Percentiles rank a stretch among this genome's conserved stretches.
Evolutionary conservation across 495 filamentous ascomycete species (phyloP).

Genomic region (Hypoxylon crocopeplum): DNA sequence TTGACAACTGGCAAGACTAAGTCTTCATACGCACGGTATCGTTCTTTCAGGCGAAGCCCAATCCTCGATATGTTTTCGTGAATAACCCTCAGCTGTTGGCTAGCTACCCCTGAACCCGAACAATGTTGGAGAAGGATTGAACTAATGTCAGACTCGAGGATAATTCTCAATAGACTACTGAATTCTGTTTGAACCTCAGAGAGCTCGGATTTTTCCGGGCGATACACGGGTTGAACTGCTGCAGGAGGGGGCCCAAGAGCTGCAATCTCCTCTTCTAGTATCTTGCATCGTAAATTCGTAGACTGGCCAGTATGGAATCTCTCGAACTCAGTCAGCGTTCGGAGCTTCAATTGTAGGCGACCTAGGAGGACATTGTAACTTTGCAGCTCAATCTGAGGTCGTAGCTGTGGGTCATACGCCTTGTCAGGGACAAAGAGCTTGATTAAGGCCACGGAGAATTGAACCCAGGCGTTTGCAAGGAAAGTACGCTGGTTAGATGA

Average conservation of each 20-base stretch:
- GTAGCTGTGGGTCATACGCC: slow-evolving; percentile 84
- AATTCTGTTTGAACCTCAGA: slow-evolving; percentile 82
- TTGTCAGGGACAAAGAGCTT: slow-evolving; percentile 85
- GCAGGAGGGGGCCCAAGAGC: slow-evolving; percentile 68
- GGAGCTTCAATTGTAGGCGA: slow-evolving; percentile 62
- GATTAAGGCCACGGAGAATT: slow-evolving; percentile 69
- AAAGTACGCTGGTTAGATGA: slow-evolving; percentile 38
- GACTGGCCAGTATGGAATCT: slow-evolving; percentile 69
- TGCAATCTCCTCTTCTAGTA: slow-evolving; percentile 64
- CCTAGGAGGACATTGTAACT: slow-evolving; percentile 64
- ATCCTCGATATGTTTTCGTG: slow-evolving; percentile 76
- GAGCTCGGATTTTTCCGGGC: slow-evolving; percentile 72
- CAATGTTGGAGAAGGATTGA: slow-evolving; percentile 41
- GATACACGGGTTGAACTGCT: slow-evolving; percentile 63
- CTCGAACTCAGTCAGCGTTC: slow-evolving; percentile 70
- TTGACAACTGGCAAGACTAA: slow-evolving; percentile 78
- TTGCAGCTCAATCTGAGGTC: slow-evolving; percentile 72
- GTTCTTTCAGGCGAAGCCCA: slow-evolving; percentile 65
- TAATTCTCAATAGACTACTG: slow-evolving; percentile 70
- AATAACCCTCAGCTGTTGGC: slow-evolving; percentile 62
- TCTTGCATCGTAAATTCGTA: slow-evolving; percentile 65
- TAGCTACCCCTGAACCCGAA: slow-evolving; percentile 31
- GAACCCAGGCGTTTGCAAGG: slow-evolving; percentile 65
- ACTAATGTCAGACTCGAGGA: slow-evolving; percentile 63
- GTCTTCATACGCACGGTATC: slow-evolving; percentile 82